Evolutionary conservation across 805 yeast species (phyloP).

Genomic region (Torulaspora franciscae): DNA sequence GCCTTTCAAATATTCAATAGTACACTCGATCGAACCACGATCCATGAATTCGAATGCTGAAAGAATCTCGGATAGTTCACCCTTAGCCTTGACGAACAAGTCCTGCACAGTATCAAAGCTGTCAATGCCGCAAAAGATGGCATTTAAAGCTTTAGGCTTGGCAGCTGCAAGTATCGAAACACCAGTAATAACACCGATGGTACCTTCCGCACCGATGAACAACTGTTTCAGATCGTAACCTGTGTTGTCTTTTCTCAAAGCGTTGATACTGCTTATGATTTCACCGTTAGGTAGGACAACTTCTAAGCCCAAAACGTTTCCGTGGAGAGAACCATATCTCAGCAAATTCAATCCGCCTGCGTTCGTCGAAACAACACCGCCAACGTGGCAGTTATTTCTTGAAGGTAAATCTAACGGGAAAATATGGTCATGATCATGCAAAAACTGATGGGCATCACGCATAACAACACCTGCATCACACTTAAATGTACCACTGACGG

Average conservation of each 20-base stretch:
- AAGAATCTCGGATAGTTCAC: constrained; percentile 69
- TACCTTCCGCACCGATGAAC: constrained; percentile 86
- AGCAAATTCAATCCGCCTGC: constrained; percentile 85
- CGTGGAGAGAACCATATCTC: constrained; percentile 82
- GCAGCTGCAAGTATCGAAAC: constrained; percentile 80
- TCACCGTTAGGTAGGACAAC: constrained; percentile 82
- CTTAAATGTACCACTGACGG: constrained; percentile 70
- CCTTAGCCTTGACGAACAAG: constrained; percentile 65
- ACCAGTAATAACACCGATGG: constrained; percentile 79
- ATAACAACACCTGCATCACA: constrained; percentile 81
- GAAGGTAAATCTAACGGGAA: constrained; percentile 90
- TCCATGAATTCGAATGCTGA: constrained; percentile 92
- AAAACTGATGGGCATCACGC: constrained; percentile 68
- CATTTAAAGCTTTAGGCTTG: constrained; percentile 72
- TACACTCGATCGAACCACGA: constrained; percentile 53
- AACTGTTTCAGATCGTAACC: constrained; percentile 85
- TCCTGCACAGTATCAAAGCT: constrained; percentile 71
- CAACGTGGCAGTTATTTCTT: constrained; percentile 86
- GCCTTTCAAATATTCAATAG: constrained; percentile 50
- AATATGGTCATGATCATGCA: constrained; percentile 70
- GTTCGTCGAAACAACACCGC: constrained; percentile 85
- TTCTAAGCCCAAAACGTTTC: constrained; percentile 78
- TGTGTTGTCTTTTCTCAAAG: constrained; percentile 83
- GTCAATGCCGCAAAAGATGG: constrained; percentile 73
- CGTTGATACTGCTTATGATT: constrained; percentile 63